Base-by-base conservation (phyloP, 1,284 basidiomycete species). In the Gomphus bonarii region DNA sequence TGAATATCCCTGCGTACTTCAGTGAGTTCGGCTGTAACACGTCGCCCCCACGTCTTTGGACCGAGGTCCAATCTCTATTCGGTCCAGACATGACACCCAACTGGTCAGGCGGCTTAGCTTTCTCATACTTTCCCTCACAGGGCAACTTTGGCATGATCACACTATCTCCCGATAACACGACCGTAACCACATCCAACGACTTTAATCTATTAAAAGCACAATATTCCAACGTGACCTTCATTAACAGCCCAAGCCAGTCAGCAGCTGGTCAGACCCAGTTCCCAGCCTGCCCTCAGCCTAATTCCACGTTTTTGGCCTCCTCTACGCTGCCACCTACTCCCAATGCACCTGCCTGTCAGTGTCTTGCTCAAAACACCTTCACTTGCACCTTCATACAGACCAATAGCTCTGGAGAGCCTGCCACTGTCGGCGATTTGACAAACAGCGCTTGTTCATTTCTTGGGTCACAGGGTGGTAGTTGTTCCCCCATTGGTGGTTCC, bases 21-120 rank as follows among this genome's bases (percentile, higher is more conserved):
- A 89, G 89, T 67, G 92, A 97, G 75, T 95, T 81, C 62, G 92
- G 92, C 58, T 91, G 88, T 65, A 82, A 85, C 65, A 78, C 72
- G 11, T 70, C 68, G 22, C 73, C 74, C 20, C 81, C 85, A 46
- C 84, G 91, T 63, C 72, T 83, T 28, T 97, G 90, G 89, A 85
- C 82, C 40, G 92, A 97, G 68, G 82, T 85, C 12, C 73, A 70
- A 35, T 79, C 85, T n/a, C 75, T 97, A 18, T 88, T 86, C 68
- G 79, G 85, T 58, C 65, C 75, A 10, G 72, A 85, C 20, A 89
- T 93, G 78, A 79, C 84, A 11, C 70, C 84, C 61, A 82, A 86
- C 51, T 95, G 88, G 81, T 92, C 89, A 31, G 93, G 92, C 58
- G 93, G 89, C 51, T 66, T 97, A 44, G 93, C 93, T 1, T 95